Evolutionary conservation across 805 yeast genomes (phyloP), one percentile per base, ranked within the genome.

Genomic region (Starmerella bombicola): DNA sequence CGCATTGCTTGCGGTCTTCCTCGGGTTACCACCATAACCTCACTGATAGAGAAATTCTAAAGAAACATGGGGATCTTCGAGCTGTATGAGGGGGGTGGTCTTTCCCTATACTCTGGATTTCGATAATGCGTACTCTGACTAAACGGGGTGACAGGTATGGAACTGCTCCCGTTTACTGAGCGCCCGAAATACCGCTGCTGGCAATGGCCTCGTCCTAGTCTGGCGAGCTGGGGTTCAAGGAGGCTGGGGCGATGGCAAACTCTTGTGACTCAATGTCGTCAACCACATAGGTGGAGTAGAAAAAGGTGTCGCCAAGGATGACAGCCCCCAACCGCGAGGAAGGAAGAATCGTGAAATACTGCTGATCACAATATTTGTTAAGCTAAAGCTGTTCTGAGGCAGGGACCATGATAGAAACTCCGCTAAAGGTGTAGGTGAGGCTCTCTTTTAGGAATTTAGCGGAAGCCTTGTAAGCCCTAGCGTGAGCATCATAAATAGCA

Each of bases 221-320:
- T 17, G 32, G 32, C 17, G 17, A 10, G 32, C 32, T 17, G n/a
- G 17, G 17, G 41, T 56, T 49, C 41, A 40, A 52, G 30, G 46
- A 50, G 25, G 70, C 68, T 47, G 69, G 72, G n/a, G 78, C 84
- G 38, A 80, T 46, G 1, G 78, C 73, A 24, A 80, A 61, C 52
- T 69, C 64, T 34, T 54, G 56, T 49, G 68, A 69, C 24, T 76
- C 81, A 36, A 77, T 61, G 55, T 80, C 80, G 56, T 69, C 76
- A 17, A 76, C 82, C 23, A 72, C 67, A 53, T 80, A 80, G 5
- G 78, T 78, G 31, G 70, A 67, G 42, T 80, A 66, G 43, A 80
- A 60, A 54, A 80, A 70, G 35, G 70, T 66, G 55, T 78, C 84
- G 10, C 88, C 88, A 25, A 80, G 61, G 40, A 76, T 63, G 35